Conservation (phyloP, 257 asterid species). For the Ehretia macrophylla region DNA sequence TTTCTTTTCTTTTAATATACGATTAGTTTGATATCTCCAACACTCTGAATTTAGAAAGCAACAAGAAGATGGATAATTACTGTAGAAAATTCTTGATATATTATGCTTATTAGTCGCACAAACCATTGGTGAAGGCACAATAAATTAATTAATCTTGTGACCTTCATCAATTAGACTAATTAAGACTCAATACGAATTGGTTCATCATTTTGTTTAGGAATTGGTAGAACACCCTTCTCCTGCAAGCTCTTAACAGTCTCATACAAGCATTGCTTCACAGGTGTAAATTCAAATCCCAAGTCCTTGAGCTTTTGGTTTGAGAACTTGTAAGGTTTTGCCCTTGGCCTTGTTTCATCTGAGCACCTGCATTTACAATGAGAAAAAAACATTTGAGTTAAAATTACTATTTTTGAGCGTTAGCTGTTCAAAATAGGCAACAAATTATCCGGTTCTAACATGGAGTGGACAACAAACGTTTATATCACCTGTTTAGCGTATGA, state of each 20-base stretch:
- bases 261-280: conserved; percentile 69
- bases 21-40: too few relatives aligned
- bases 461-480: too few relatives aligned
- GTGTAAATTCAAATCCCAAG: conserved; percentile 72
- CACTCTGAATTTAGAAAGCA: too few relatives aligned
- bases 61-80: neutral
- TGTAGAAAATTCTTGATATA: conserved; percentile 5
- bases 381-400: neutral
- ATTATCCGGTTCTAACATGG: too few relatives aligned
- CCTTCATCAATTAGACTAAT: neutral
- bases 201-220: conserved; percentile 50
- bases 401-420: too few relatives aligned
- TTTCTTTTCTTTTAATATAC: too few relatives aligned
- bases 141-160: too few relatives aligned
- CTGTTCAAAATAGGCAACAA: neutral
- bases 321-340: conserved; percentile 71
- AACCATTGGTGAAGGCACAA: neutral
- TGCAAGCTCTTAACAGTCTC: conserved; percentile 84
- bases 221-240: conserved; percentile 73
- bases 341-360: conserved; percentile 71
- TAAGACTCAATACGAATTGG: conserved; percentile 41
- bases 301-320: conserved; percentile 83
- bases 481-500: too few relatives aligned
- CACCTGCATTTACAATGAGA: conserved; percentile 44
- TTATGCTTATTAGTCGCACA: neutral